Evolutionary conservation across 306 rosid genomes (phyloP), one percentile per base, ranked within the genome.

Genomic region (Mimosa pudica): DNA sequence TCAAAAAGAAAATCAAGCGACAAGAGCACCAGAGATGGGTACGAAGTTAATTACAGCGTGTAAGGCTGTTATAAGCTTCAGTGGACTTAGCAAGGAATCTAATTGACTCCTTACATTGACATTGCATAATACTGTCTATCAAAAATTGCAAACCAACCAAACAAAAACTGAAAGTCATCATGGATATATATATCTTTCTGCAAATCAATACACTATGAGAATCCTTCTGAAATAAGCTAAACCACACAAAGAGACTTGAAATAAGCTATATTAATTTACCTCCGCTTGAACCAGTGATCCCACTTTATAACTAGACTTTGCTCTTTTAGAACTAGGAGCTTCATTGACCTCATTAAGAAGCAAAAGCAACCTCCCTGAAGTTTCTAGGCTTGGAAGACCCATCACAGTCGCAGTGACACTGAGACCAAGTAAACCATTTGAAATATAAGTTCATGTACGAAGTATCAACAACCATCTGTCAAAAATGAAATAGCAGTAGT

Each of bases 211-310:
- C 41, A 32, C 16, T 33, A 10, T 2, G 70, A 76, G 44, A 79
- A 73, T 61, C 67, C 49, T 66, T 54, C 48, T 49, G 6, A 55
- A 20, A 74, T 8, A 11, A 7, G 24, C 49, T 11, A 45, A 6
- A 4, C 16, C 48, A 47, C 4, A 24, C 18, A 61, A n/a, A 36
- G 11, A 42, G 4, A 55, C 14, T n/a, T 64, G 47, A 81, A 54
- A 73, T 32, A 72, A 45, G 69, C 64, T 62, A 73, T 48, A 81
- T 36, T 75, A 33, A 48, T 79, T 70, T 87, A 94, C 98, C 97
- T 95, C 99, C 14, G 97, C 99, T 77, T 92, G 92, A 87, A 95
- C 96, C 74, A 91, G 74, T 81, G 93, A 89, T 76, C 99, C 99
- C 84, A 93, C 90, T 70, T 85, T 83, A 82, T 87, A 86, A 84